phyloP scores from a whole-genome alignment of 208 protist genomes.

The Trypanosoma cruzi region DNA sequence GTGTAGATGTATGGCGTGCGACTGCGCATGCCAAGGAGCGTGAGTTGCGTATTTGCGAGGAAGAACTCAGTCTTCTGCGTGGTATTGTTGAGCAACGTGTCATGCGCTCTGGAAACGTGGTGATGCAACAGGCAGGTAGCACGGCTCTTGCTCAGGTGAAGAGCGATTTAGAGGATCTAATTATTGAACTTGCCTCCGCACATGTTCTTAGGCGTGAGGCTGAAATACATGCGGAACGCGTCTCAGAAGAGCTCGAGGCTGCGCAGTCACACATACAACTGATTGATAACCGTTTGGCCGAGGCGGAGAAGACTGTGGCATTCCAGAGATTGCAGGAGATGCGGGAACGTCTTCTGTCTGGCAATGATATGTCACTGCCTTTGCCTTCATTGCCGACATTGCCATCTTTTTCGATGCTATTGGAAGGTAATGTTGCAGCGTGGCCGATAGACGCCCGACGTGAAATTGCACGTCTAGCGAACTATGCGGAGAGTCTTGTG shows the following conservation, averaged over 20 bases:
- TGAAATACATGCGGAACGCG: conserved; percentile 54
- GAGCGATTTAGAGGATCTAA: conserved; percentile 30
- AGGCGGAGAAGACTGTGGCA: conserved; percentile 61
- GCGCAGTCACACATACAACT: conserved; percentile 77
- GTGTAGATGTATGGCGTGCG: conserved; percentile 34
- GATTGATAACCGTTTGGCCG: conserved; percentile 71
- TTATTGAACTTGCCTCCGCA: conserved; percentile 65
- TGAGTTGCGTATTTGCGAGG: conserved; percentile 77
- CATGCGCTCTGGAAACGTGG: conserved; percentile 27
- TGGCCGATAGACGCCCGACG: conserved; percentile 59
- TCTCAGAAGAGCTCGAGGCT: conserved; percentile 59
- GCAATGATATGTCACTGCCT: neutral
- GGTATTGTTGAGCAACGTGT: conserved; percentile 57
- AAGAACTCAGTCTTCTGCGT: conserved; percentile 73
- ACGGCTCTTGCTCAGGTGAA: conserved; percentile 19
- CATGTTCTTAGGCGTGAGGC: conserved; percentile 67
- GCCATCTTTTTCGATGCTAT: conserved; percentile 22
- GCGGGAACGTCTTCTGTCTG: conserved; percentile 3
- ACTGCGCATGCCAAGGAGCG: conserved; percentile 74
- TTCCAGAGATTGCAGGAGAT: conserved; percentile 39
- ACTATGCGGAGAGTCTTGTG: conserved; percentile 52
- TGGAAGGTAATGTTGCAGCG: conserved; percentile 21
- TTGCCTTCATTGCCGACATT: neutral
- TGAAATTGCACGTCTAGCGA: conserved; percentile 42
- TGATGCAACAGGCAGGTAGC: neutral